Conservation (phyloP, 306 rosid species). For the Cyamopsis tetragonoloba region DNA sequence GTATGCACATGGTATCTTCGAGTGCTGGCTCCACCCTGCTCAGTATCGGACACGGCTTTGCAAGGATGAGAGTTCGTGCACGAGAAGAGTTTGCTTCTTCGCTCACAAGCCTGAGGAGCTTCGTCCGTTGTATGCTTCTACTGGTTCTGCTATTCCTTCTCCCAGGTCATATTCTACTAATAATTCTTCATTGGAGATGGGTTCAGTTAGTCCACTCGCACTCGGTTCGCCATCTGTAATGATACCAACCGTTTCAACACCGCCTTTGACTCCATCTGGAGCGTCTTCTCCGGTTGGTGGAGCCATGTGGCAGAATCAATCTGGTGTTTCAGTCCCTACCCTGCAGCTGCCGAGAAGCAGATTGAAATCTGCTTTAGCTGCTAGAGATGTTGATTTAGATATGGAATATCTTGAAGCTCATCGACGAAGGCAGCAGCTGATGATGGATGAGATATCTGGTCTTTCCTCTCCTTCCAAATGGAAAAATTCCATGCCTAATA, state of each 20-base stretch:
- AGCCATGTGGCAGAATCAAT: conserved; percentile 56
- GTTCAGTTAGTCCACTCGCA: conserved; percentile 45
- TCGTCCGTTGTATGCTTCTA: conserved; percentile 85
- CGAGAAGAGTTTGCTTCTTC: conserved; percentile 81
- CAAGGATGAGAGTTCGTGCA: conserved; percentile 76
- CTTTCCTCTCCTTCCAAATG: conserved; percentile 66
- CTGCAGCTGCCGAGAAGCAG: conserved; percentile 78
- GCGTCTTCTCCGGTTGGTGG: conserved; percentile 57
- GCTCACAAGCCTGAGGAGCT: conserved; percentile 84
- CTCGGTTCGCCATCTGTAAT: conserved; percentile 57
- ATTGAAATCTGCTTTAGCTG: conserved; percentile 48
- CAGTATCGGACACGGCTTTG: conserved; percentile 91
- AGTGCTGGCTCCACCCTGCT: conserved; percentile 97
- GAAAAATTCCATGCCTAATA: conserved; percentile 50
- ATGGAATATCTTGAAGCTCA: conserved; percentile 46
- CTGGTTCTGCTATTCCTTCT: conserved; percentile 81
- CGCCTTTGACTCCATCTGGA: conserved; percentile 66
- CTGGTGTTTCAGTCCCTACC: conserved; percentile 47
- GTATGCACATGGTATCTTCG: conserved; percentile 91
- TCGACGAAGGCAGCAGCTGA: conserved; percentile 47
- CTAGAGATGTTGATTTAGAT: conserved; percentile 58
- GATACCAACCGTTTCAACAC: conserved; percentile 48
- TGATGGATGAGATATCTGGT: conserved; percentile 56
- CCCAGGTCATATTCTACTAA: conserved; percentile 51
- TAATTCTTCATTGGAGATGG: conserved; percentile 51